These are phyloP conservation scores for Gossypium longicalyx DNA, from an alignment of 345 rosid genomes.

Conservation along the genomic window DNA sequence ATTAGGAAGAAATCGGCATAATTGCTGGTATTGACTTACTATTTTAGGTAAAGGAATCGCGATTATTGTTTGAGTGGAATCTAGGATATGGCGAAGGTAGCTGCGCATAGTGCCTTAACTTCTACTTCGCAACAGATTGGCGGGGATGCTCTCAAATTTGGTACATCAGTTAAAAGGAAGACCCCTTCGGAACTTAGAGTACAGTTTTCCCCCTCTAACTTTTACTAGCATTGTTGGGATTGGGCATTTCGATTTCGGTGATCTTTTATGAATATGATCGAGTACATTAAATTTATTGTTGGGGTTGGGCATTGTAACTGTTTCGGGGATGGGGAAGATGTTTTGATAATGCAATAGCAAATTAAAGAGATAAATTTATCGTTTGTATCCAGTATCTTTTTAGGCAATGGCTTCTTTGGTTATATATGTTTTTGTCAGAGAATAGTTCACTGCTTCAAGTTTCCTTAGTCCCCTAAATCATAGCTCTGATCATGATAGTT, in stretches of 20 bases:
- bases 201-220: slow-evolving; percentile 20
- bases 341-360: background rate
- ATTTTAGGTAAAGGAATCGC: slow-evolving; percentile 10
- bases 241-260: background rate
- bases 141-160: slow-evolving; percentile 40
- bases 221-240: background rate
- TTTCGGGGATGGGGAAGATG: too few species aligned
- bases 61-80: background rate
- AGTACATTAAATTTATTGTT: background rate
- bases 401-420: background rate
- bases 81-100: slow-evolving; percentile 57
- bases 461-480: background rate
- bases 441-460: background rate
- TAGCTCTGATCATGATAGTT: background rate
- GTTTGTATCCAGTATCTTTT: too few species aligned
- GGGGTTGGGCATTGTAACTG: too few species aligned
- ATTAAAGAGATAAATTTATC: background rate
- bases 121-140: slow-evolving; percentile 41
- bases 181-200: slow-evolving; percentile 88
- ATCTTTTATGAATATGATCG: background rate
- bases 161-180: slow-evolving; percentile 51
- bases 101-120: slow-evolving; percentile 45
- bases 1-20: background rate
- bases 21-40: background rate
- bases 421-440: background rate